Evolutionary conservation across 2,329 filamentous ascomycete species (phyloP).

Genomic region (Metarhizium rileyi): DNA sequence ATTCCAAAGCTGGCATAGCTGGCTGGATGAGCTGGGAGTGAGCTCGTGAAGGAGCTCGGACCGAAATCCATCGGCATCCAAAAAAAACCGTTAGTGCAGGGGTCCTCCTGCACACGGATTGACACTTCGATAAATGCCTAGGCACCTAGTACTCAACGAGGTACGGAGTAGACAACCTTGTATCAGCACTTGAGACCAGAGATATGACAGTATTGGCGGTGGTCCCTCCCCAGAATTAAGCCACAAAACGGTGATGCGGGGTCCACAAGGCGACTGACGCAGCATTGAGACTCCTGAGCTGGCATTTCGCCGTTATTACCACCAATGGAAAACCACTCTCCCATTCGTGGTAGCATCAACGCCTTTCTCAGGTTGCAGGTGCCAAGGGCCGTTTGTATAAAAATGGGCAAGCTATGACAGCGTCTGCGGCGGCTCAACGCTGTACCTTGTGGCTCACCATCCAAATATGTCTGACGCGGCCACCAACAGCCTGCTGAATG

Average conservation of each 20-base stretch:
- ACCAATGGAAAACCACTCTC: background rate
- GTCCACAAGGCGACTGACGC: background rate
- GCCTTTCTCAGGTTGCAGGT: no score
- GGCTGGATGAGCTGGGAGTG: background rate
- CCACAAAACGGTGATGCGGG: background rate
- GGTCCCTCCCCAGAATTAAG: background rate
- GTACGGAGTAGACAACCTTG: background rate
- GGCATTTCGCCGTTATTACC: background rate
- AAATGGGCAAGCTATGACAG: no score
- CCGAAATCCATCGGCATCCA: background rate
- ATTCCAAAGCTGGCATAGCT: background rate
- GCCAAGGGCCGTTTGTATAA: no score
- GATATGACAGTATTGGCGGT: background rate
- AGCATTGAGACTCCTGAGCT: background rate
- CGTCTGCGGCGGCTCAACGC: no score
- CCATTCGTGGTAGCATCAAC: background rate
- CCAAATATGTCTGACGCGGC: no score
- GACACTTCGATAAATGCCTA: no score
- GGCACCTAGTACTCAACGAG: no score
- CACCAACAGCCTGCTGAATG: no score
- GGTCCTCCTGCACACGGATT: no score
- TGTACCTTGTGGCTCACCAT: no score
- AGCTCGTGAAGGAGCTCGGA: background rate
- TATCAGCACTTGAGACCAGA: background rate
- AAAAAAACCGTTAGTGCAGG: background rate